Evolutionary conservation across 768 basidiomycete species (phyloP).

Genomic region (Lactarius akahatsu): DNA sequence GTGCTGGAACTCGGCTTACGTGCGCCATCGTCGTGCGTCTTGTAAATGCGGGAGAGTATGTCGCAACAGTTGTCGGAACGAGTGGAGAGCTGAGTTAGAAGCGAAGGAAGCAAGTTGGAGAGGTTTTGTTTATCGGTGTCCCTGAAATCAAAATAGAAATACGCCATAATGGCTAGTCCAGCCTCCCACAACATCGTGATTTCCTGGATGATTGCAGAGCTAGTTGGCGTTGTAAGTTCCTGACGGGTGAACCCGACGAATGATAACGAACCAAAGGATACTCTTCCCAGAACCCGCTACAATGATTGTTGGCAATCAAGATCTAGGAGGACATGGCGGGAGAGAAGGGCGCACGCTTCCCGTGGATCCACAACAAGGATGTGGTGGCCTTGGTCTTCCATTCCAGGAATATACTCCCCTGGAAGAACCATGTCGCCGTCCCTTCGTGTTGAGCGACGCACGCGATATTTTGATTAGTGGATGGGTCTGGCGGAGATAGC

Average conservation of each 20-base stretch:
- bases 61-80: too few relatives aligned
- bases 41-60: too few relatives aligned
- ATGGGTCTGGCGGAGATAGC: neutral
- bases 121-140: too few relatives aligned
- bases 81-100: too few relatives aligned
- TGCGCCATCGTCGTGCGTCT: too few relatives aligned
- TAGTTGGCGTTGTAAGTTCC: neutral
- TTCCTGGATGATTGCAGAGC: constrained; percentile 3
- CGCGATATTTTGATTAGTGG: neutral
- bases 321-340: neutral
- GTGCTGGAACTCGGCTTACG: too few relatives aligned
- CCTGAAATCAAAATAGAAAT: too few relatives aligned
- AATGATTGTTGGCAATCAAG: neutral
- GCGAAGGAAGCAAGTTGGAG: too few relatives aligned
- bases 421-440: neutral
- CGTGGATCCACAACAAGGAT: constrained; percentile 10
- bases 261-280: neutral
- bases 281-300: neutral
- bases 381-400: neutral
- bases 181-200: too few relatives aligned
- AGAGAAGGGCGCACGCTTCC: neutral
- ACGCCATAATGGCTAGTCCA: too few relatives aligned
- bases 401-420: neutral
- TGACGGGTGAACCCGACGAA: neutral
- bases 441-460: neutral